Evolutionary conservation across 1,284 basidiomycete genomes (phyloP), one percentile per base, ranked within the genome.

Genomic region (Cryptococcus sp.): DNA sequence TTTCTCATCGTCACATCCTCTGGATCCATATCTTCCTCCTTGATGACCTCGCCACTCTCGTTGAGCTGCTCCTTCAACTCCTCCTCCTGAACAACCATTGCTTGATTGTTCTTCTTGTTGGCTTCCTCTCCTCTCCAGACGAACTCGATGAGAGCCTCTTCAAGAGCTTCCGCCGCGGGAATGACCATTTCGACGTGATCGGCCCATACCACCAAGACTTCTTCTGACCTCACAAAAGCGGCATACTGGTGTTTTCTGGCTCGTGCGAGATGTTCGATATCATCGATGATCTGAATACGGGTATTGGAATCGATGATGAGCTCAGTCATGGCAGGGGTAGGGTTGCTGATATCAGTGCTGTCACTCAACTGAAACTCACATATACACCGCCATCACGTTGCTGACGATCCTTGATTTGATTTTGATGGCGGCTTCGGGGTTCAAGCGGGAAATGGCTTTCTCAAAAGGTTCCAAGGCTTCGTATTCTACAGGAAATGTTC

Each of bases 151-250:
- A 92, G 77, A 67, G 84, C 85, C 40, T 83, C 82, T 59, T 90
- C 85, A 59, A 91, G 84, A 49, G 85, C 84, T 47, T 70, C 65
- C 4, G 79, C 80, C 21, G 87, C 90, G 16, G 88, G 84, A 44
- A 91, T 87, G 7, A 87, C 86, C 52, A 90, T 88, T 71, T 92
- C 89, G 58, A 91, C 86, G 70, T 91, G 88, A 39, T 85, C 86
- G 0, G 87, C 78, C 74, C 69, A 91, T 37, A 86, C 80, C 43
- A 87, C 78, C 37, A 90, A 75, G 14, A 86, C 83, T 24, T 82
- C 81, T 61, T 89, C 86, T 64, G 84, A 82, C 36, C 87, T 82
- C 54, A 90, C 81, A 72, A 91, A 90, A 19, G 87, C 87, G n/a
- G 83, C 87, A 56, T 86, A 85, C 64, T 90, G 87, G 60, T 88